Evolutionary conservation across 2,329 filamentous ascomycete genomes (phyloP), one percentile per base, ranked within the genome.

Genomic region (Venturiaceae sp.): DNA sequence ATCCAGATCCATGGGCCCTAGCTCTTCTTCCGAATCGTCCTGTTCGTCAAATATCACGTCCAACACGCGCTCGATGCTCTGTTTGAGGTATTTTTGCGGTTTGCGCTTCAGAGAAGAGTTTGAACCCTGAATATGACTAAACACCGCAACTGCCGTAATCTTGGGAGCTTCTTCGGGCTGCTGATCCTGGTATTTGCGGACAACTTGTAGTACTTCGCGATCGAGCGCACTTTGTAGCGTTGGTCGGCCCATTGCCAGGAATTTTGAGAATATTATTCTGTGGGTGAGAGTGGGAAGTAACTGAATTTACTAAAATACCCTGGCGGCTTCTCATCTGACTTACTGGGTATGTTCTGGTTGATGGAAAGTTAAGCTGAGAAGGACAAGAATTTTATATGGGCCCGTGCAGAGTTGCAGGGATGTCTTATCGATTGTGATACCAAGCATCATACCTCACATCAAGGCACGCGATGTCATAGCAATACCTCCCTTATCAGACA

Each of bases 41-140:
- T 77, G 71, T 60, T 85, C 81, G 63, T 89, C 83, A 63, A 85
- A 86, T 5, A 92, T 77, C 19, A 90, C 83, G 7, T 85, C 82
- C 16, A 96, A 75, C 0, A 92, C 90, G 7, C 90, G 80, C 62
- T 95, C 90, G 62, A 97, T 90, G 36, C 88, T 87, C 62, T 94
- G 88, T 69, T 96, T 89, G 1, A 97, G 75, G 0, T 87, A 78
- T 61, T 85, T 86, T 71, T 94, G 95, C 39, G 90, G 90, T 64
- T 88, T 84, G 23, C 94, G 80, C 62, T 88, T 90, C 23, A 97
- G 74, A 57, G 87, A 91, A 0, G 91, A 95, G 69, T 96, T 96
- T 14, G 91, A 96, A 55, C 78, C 76, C 65, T 91, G 89, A 62
- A 97, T 90, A 60, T 82, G 83, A 39, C 91, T 86, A 69, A 94